These are phyloP conservation scores for Eimeria tenella DNA, from an alignment of 169 alveolate species.

Conservation along the genomic window DNA sequence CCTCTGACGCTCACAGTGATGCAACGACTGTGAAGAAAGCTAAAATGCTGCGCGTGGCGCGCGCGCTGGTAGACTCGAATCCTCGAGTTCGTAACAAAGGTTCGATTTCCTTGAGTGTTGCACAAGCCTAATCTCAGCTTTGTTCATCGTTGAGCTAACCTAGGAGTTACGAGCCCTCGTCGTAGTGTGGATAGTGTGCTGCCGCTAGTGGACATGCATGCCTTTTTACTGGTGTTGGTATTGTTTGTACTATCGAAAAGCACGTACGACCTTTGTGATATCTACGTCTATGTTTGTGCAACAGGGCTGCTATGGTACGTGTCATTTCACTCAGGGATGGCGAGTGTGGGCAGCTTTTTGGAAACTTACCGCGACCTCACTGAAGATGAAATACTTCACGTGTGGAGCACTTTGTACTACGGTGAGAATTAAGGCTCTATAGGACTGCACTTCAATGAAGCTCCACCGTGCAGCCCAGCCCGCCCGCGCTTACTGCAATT, in stretches of 20 bases:
- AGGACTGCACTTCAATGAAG: not conserved
- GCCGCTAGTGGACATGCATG: too few species aligned
- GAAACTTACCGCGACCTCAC: not conserved
- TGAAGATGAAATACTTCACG: not conserved
- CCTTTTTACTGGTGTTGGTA: too few species aligned
- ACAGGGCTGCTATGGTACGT: not conserved
- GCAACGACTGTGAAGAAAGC: not conserved
- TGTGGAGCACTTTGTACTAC: conserved; percentile 4
- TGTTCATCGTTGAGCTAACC: not conserved
- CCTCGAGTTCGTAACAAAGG: conserved; percentile 23
- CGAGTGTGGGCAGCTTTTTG: conserved; percentile 4
- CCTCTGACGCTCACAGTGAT: not conserved
- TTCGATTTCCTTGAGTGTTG: not conserved
- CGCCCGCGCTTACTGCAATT: not conserved
- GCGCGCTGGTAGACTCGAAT: conserved; percentile 15
- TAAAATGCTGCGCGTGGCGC: not conserved
- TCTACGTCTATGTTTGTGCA: too few species aligned
- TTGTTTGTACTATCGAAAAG: too few species aligned
- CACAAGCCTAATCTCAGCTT: not conserved
- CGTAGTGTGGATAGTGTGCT: too few species aligned
- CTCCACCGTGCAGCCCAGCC: not conserved
- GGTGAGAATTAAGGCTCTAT: not conserved
- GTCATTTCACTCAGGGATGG: conserved; percentile 16
- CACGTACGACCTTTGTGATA: too few species aligned
- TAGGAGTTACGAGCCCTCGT: not conserved